Evolutionary conservation across 2,329 filamentous ascomycete genomes (phyloP).

Genomic region (Aspergillus alliaceus): DNA sequence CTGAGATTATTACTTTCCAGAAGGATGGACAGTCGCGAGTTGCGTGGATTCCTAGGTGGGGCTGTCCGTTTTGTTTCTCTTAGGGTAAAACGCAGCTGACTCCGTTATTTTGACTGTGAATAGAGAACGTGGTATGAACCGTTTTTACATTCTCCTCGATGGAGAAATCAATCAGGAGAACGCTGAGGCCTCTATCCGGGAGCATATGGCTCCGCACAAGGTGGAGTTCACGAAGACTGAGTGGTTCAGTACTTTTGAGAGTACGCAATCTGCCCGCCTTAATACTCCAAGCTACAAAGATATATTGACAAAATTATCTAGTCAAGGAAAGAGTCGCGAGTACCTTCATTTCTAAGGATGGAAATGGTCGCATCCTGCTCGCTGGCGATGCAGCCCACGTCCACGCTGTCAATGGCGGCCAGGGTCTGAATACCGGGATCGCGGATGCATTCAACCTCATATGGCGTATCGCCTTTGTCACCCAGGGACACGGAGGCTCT

Average conservation of each 20-base stretch:
- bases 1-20: slow-evolving; percentile 5
- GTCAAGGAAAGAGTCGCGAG: slow-evolving; percentile 2
- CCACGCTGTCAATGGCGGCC: slow-evolving; percentile 3
- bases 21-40: slow-evolving; percentile 1
- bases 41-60: slow-evolving; percentile 4
- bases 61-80: not conserved
- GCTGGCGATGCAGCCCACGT: slow-evolving; percentile 1
- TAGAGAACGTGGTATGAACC: slow-evolving; percentile 1
- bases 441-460: slow-evolving; percentile 5
- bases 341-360: slow-evolving; percentile 2
- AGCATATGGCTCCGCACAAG: not conserved
- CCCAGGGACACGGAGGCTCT: not conserved
- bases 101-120: no score
- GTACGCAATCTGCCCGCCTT: not conserved
- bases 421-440: slow-evolving; percentile 7
- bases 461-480: not conserved
- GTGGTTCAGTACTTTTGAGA: slow-evolving; percentile 4
- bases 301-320: not conserved
- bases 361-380: not conserved
- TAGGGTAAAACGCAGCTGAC: no score
- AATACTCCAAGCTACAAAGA: no score
- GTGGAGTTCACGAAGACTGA: not conserved
- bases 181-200: not conserved
- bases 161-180: slow-evolving; percentile 2
- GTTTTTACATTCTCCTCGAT: slow-evolving; percentile 1